These are phyloP conservation scores for Chaetomium globosum DNA, from an alignment of 2,329 filamentous ascomycete genomes.

Conservation along the genomic window DNA sequence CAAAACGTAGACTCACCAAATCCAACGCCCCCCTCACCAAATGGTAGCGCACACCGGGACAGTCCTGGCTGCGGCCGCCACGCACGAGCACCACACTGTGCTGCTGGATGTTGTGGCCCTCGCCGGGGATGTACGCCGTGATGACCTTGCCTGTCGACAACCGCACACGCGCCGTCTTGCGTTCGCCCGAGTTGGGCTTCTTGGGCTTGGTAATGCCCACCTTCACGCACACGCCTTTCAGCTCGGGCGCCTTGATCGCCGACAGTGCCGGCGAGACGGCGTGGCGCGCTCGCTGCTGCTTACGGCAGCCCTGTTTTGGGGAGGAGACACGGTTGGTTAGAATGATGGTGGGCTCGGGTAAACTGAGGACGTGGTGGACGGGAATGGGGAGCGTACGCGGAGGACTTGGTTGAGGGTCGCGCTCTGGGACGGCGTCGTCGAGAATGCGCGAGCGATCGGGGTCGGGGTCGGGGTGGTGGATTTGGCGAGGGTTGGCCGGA, in stretches of 20 bases:
- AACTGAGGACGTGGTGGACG: neutral
- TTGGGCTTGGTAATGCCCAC: slow-evolving; percentile 94
- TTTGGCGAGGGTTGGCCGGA: slow-evolving; percentile 30
- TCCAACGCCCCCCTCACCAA: slow-evolving; percentile 89
- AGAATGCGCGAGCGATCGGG: slow-evolving; percentile 42
- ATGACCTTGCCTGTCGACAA: slow-evolving; percentile 84
- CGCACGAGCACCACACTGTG: slow-evolving; percentile 97
- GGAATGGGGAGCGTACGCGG: slow-evolving; percentile 46
- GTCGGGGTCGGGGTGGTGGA: slow-evolving; percentile 29
- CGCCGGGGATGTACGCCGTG: slow-evolving; percentile 92
- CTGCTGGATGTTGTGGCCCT: slow-evolving; percentile 98
- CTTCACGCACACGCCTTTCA: slow-evolving; percentile 95
- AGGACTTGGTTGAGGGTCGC: slow-evolving; percentile 76
- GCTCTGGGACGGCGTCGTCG: slow-evolving; percentile 51
- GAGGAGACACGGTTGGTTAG: neutral
- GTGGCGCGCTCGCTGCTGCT: slow-evolving; percentile 78
- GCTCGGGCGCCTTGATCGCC: slow-evolving; percentile 68
- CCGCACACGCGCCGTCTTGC: slow-evolving; percentile 90
- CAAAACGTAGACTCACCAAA: slow-evolving; percentile 65
- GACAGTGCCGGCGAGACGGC: slow-evolving; percentile 82
- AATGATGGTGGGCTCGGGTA: neutral
- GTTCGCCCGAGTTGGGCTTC: slow-evolving; percentile 97
- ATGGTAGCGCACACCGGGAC: slow-evolving; percentile 96
- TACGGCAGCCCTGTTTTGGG: slow-evolving; percentile 67
- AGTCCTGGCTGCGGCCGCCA: slow-evolving; percentile 92